Conservation (phyloP, 106 monocot species). For the Xerophyta viscosa region DNA sequence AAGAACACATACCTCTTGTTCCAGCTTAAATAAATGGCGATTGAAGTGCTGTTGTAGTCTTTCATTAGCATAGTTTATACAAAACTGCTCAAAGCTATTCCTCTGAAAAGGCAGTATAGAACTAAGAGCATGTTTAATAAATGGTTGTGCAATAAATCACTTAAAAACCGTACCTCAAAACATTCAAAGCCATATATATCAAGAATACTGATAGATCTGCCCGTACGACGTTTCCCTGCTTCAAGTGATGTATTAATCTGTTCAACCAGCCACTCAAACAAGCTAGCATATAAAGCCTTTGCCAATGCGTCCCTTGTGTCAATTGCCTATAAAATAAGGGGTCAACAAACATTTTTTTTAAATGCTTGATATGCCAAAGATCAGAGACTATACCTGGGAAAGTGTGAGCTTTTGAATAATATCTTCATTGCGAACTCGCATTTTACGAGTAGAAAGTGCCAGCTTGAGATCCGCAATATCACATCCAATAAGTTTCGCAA, state of each 20-base stretch:
- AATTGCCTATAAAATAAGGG: slow-evolving; percentile 54
- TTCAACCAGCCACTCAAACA: slow-evolving; percentile 97
- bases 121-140: slow-evolving; percentile 1
- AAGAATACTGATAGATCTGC: slow-evolving; percentile 96
- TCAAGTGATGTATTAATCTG: slow-evolving; percentile 85
- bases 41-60: slow-evolving; percentile 98
- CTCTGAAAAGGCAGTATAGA: slow-evolving; percentile 35
- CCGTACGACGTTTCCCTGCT: slow-evolving; percentile 70
- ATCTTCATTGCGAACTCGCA: slow-evolving; percentile 78
- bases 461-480: slow-evolving; percentile 46
- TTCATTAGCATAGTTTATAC: slow-evolving; percentile 99
- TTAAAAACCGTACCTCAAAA: slow-evolving; percentile 64
- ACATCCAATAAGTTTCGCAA: slow-evolving; percentile 80
- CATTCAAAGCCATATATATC: slow-evolving; percentile 99
- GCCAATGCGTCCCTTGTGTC: slow-evolving; percentile 96
- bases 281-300: slow-evolving; percentile 80
- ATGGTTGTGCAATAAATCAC: too few relatives aligned
- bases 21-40: slow-evolving; percentile 92
- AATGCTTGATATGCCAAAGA: not conserved
- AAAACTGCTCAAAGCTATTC: slow-evolving; percentile 99
- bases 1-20: slow-evolving; percentile 71
- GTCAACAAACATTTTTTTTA: too few relatives aligned
- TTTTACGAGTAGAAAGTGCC: slow-evolving; percentile 81
- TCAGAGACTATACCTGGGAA: slow-evolving; percentile 46
- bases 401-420: slow-evolving; percentile 91